phyloP scores from a whole-genome alignment of 1,139 yeast genomes.

The Magnusiomyces sp. region DNA sequence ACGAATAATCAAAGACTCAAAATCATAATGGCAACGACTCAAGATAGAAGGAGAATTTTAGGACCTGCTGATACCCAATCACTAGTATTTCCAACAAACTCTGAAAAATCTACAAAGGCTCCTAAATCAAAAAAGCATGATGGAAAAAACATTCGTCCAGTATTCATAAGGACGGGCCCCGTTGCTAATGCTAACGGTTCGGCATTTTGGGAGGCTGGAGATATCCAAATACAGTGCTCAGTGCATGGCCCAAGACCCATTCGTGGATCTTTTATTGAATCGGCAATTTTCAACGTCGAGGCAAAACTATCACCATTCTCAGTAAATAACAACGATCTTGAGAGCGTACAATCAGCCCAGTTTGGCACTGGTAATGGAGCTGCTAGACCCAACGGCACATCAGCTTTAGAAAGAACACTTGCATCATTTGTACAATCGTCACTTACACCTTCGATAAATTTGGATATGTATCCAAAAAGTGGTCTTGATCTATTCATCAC shows the following conservation, averaged over 20 bases:
- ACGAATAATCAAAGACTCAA: background rate
- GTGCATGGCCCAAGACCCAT: conserved; percentile 89
- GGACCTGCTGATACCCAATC: conserved; percentile 33
- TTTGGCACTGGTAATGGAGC: conserved; percentile 19
- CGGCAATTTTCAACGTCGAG: conserved; percentile 62
- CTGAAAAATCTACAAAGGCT: conserved; percentile 4
- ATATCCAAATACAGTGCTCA: conserved; percentile 55
- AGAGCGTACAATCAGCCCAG: conserved; percentile 11
- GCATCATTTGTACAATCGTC: conserved; percentile 52
- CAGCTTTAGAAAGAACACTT: conserved; percentile 44
- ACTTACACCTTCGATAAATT: conserved; percentile 50
- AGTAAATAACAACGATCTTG: conserved; percentile 13
- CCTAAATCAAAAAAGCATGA: background rate
- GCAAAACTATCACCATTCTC: conserved; percentile 51
- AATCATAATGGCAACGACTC: conserved; percentile 9
- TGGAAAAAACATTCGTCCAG: conserved; percentile 16
- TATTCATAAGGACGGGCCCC: conserved; percentile 46
- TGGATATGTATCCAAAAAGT: conserved; percentile 80
- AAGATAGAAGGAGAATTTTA: conserved; percentile 32
- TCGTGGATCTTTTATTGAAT: conserved; percentile 61
- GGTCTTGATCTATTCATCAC: conserved; percentile 75
- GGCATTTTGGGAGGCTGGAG: conserved; percentile 62
- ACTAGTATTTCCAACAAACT: conserved; percentile 13
- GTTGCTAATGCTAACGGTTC: conserved; percentile 79
- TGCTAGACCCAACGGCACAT: conserved; percentile 19